Evolutionary conservation across 352 stramenopile genomes (phyloP), one percentile per base, ranked within the genome.

Genomic region (Ophiocytium majus): DNA sequence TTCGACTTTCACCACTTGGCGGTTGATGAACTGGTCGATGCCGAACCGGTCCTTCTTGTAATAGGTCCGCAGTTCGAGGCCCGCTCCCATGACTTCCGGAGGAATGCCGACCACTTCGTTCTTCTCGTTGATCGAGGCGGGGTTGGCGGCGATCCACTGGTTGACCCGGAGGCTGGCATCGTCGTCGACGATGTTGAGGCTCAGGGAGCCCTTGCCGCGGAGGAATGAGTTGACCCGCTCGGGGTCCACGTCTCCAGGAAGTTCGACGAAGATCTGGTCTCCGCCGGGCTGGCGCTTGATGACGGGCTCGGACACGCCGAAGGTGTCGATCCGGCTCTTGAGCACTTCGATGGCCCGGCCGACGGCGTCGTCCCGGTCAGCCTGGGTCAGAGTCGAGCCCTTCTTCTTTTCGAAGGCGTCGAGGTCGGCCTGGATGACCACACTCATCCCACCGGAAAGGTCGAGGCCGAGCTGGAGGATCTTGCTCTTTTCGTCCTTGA

Each of bases 261-360:
- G 75, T 32, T 81, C 23, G 35, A 81, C 75, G 34, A 81, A 32
- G 31, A 81, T 81, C 32, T 32, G 32, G 75, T 81, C 75, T 28
- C 28, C 31, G 32, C 75, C 75, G n/a, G n/a, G n/a, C 36, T 81
- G 75, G 31, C 34, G 31, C 34, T 74, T 23, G 35, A 81, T 36
- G 32, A 74, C 75, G 31, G 75, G 75, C 75, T 81, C 75, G 28
- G 75, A 23, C n/a, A 81, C 75, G 31, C 75, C 75, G 36, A 81
- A 50, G 28, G 31, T 32, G 35, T 81, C 36, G 36, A 81, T 36
- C 34, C 75, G 32, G 36, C 35, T 81, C 31, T 66, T 49, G n/a
- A 81, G 34, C 31, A 36, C 36, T 50, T 50, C 36, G 75, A 81
- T 81, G 36, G 32, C 28, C 57, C 28, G 19, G 57, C 57, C 19